Percentiles rank a stretch among this genome's conserved stretches.
phyloP scores from a whole-genome alignment of 805 yeast species.

The Saccharomycopsis schoenii region DNA sequence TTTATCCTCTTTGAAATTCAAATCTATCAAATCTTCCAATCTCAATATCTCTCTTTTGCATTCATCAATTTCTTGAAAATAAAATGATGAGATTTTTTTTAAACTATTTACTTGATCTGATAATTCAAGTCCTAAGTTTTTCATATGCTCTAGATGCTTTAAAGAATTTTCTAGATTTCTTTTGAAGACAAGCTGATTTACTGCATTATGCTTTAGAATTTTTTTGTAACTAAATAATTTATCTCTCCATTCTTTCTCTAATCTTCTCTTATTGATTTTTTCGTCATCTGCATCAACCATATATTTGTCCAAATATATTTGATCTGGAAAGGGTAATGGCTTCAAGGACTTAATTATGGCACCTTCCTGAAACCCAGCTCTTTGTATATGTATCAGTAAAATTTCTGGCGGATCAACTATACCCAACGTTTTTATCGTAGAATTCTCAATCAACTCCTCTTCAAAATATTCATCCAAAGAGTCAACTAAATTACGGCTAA shows the following conservation, averaged over 20 bases:
- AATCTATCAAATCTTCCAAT: conserved; percentile 32
- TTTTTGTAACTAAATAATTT: conserved; percentile 35
- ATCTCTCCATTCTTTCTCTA: conserved; percentile 54
- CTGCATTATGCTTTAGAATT: conserved; percentile 20
- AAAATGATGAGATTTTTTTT: not conserved
- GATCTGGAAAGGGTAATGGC: conserved; percentile 72
- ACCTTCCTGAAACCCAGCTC: conserved; percentile 70
- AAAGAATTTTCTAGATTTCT: not conserved
- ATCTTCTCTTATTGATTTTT: conserved; percentile 41
- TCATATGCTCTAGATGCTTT: not conserved
- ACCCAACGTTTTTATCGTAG: conserved; percentile 64
- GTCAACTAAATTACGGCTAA: conserved; percentile 34
- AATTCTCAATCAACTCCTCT: conserved; percentile 64
- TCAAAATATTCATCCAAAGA: conserved; percentile 77
- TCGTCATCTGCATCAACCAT: conserved; percentile 54
- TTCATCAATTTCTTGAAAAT: conserved; percentile 25
- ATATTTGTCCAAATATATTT: conserved; percentile 79
- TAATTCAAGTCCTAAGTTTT: not conserved
- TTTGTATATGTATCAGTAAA: conserved; percentile 84
- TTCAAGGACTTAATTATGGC: conserved; percentile 76
- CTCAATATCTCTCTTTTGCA: conserved; percentile 37
- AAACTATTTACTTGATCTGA: not conserved
- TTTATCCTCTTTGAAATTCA: conserved; percentile 34
- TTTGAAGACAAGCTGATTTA: not conserved
- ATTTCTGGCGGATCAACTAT: conserved; percentile 68